Evolutionary conservation across 2,329 filamentous ascomycete genomes (phyloP), one percentile per base, ranked within the genome.

Genomic region (Colletotrichum destructivum): DNA sequence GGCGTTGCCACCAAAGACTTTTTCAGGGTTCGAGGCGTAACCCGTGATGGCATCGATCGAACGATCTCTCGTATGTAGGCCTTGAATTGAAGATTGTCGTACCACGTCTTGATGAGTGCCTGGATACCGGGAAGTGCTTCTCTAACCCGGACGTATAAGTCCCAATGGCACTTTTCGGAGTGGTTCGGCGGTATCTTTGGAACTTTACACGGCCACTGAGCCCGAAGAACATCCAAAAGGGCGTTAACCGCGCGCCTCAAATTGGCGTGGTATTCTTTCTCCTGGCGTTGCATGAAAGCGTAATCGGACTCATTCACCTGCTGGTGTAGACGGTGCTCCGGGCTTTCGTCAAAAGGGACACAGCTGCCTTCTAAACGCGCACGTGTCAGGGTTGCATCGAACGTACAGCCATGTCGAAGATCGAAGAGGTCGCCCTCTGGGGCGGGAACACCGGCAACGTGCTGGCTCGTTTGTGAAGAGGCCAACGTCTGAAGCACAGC

Each of bases 1-100:
- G 12, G 2, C 11, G 54, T 59, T 12, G n/a, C 3, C 35, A 66
- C 12, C 15, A 57, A 15, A 15, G 44, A 8, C 18, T 11, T n/a
- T 7, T n/a, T 4, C 11, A 26, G 31, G n/a, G 4, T 2, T 26
- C 7, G 6, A 13, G 16, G 4, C 5, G 2, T n/a, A 3, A 61
- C 9, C 9, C 7, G n/a, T 15, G 23, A 26, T 21, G 57, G 44
- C 12, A 61, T 11, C 5, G 2, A 12, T 7, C 26, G 9, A 11
- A 12, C n/a, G 26, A 61, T 62, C 12, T 35, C 18, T 26, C 26
- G 4, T 11, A 81, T 66, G 63, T 80, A 80, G 4, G 66, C 4
- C 21, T 63, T 35, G 42, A 81, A 75, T 6, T 74, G 62, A 15
- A 61, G 55, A 60, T 81, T 81, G 23, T 78, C 66, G 56, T 73